A percentile compares a stretch with the other conserved stretches of the same genome.
These are phyloP conservation scores for Novymonas esmeraldas DNA, from an alignment of 208 protist species.

Conservation along the genomic window DNA sequence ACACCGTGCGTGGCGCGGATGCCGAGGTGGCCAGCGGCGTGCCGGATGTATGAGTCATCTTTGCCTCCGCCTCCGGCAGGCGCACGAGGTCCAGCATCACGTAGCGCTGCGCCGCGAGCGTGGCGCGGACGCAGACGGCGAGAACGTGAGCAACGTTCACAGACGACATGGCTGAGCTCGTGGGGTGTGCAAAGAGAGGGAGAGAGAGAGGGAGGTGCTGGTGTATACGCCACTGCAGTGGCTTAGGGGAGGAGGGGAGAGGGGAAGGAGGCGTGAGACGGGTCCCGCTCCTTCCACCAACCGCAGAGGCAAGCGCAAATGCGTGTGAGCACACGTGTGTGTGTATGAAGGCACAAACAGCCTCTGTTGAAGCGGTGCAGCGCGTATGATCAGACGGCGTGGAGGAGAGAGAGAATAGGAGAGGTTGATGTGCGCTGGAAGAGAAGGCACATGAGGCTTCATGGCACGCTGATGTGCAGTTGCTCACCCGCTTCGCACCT, in stretches of 20 bases:
- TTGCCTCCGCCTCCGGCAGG: conserved; percentile 10
- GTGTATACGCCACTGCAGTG: not conserved
- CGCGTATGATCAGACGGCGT: not conserved
- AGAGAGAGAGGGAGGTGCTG: not conserved
- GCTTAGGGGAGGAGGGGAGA: not conserved
- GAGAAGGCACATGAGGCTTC: no score
- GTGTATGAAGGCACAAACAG: not conserved
- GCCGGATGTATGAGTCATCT: conserved; percentile 6
- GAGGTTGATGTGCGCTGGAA: no score
- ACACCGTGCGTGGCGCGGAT: conserved; percentile 29
- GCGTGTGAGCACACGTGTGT: not conserved
- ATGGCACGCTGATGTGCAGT: no score
- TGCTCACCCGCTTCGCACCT: no score
- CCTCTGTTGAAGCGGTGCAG: no score
- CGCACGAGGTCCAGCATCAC: conserved; percentile 43
- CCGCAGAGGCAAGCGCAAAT: no score
- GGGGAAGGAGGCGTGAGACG: not conserved
- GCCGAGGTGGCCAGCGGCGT: not conserved
- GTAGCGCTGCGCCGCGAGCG: conserved; percentile 56
- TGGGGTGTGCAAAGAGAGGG: no score
- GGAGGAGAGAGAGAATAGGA: conserved; percentile 10
- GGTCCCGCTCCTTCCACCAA: no score
- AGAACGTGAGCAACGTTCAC: conserved; percentile 47
- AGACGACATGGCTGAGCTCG: conserved; percentile 36
- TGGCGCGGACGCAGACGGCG: conserved; percentile 38